Conservation (phyloP, 2,329 filamentous ascomycete species). For the Knufia fluminis region DNA sequence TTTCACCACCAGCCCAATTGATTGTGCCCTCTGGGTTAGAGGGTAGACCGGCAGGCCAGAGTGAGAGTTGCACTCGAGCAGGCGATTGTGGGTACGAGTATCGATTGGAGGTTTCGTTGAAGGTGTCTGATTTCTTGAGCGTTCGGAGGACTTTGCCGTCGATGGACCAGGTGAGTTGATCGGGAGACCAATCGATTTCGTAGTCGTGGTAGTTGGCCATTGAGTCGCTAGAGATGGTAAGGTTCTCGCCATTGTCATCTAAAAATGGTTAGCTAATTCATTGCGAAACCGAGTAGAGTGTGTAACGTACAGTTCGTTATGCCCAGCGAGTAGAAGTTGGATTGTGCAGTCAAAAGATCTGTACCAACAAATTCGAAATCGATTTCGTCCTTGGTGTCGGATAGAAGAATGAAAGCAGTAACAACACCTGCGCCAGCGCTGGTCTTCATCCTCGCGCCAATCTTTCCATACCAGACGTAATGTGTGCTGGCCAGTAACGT, state of each 20-base stretch:
- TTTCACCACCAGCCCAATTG: conserved; percentile 80
- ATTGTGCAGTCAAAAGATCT: conserved; percentile 69
- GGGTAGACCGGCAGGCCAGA: conserved; percentile 84
- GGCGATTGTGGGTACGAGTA: conserved; percentile 90
- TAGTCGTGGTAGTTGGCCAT: conserved; percentile 78
- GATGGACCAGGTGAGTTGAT: conserved; percentile 75
- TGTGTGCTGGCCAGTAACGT: conserved; percentile 75
- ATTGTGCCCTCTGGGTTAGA: conserved; percentile 77
- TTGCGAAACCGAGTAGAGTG: neutral
- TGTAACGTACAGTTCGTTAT: conserved; percentile 69
- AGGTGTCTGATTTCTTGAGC: conserved; percentile 68
- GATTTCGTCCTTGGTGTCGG: conserved; percentile 95
- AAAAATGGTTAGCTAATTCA: conserved; percentile 11
- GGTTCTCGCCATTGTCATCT: conserved; percentile 70
- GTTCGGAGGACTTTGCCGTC: conserved; percentile 71
- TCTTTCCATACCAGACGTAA: conserved; percentile 96
- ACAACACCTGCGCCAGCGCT: conserved; percentile 80
- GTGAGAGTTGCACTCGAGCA: conserved; percentile 78
- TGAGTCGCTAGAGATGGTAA: conserved; percentile 54
- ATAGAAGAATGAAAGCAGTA: conserved; percentile 93
- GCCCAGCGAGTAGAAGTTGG: conserved; percentile 96
- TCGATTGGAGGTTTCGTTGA: conserved; percentile 71
- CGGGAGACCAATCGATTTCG: conserved; percentile 85
- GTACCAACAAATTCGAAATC: conserved; percentile 91
- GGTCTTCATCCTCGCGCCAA: conserved; percentile 76